Conservation (phyloP, 331 rosid species). For the Acacia pycnantha region DNA sequence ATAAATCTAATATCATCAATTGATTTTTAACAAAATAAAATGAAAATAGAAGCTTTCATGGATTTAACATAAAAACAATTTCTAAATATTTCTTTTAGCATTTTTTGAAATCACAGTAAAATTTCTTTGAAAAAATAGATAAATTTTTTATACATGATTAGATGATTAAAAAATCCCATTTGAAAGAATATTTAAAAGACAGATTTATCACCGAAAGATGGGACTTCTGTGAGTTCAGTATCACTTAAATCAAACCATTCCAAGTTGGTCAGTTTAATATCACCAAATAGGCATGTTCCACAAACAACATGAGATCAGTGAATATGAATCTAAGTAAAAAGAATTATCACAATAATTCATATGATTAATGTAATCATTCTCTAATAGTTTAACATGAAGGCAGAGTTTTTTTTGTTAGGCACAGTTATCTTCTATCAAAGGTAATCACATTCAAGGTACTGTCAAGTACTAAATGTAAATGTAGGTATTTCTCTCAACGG, state of each 20-base stretch:
- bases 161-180: not conserved
- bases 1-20: too few relatives aligned
- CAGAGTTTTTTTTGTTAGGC: too few relatives aligned
- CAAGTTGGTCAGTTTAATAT: not conserved
- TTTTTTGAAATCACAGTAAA: too few relatives aligned
- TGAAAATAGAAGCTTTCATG: too few relatives aligned
- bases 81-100: too few relatives aligned
- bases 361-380: not conserved
- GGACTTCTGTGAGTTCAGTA: not conserved
- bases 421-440: too few relatives aligned
- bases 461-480: too few relatives aligned
- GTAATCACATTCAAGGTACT: too few relatives aligned
- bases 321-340: not conserved
- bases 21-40: too few relatives aligned
- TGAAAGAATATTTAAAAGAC: not conserved
- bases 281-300: not conserved
- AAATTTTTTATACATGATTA: too few relatives aligned
- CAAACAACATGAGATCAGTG: not conserved
- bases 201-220: not conserved
- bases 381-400: not conserved
- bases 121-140: too few relatives aligned
- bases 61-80: too few relatives aligned
- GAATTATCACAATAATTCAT: not conserved
- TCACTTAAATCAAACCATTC: not conserved
- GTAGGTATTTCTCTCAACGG: rapidly evolving